Evolutionary conservation across 192 early-diverging fungal species (phyloP), one percentile per base, ranked within the genome.

Genomic region (Jimgerdemannia flammicorona): DNA sequence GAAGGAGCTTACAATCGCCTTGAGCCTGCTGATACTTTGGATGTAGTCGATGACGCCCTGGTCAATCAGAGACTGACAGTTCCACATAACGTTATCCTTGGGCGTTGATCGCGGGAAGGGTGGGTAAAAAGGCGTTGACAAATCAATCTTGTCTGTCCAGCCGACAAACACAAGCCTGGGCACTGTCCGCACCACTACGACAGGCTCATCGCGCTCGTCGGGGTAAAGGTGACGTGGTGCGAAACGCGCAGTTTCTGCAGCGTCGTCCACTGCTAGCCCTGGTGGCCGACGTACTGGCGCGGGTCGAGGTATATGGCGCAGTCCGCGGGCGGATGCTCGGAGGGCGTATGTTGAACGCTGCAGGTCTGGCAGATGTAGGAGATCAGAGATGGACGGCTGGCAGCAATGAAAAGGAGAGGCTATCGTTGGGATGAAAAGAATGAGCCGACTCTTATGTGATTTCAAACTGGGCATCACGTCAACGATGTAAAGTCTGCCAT

Each of bases 251-350:
- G 72, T 72, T 39, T 44, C 67, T 19, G 44, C 67, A 79, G 78
- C 3, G 78, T 75, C 11, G 78, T 79, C 78, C 78, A 79, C 66
- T 79, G 70, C 11, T 79, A 73, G 4, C 78, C 78, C 2, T 71
- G 67, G 8, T n/a, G 9, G 39, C 78, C 73, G 43, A 79, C n/a
- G n/a, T n/a, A 8, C 75, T 74, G 17, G 74, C 73, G 64, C 78
- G n/a, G n/a, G n/a, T n/a, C n/a, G n/a, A n/a, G n/a, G n/a, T n/a
- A 79, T 49, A 79, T 79, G 65, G 72, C 72, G 41, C 78, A 79
- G 29, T 64, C 65, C 2, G 29, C 64, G 14, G 72, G 74, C 4
- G 78, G 74, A 2, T 67, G 43, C 11, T 67, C 73, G 3, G 70
- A 59, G 63, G 20, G 19, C 19, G 44, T 65, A 20, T 71, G 66